Percentiles rank a stretch among this genome's conserved stretches.
Evolutionary conservation across 306 rosid species (phyloP).

Genomic region (Astragalus membranaceus): DNA sequence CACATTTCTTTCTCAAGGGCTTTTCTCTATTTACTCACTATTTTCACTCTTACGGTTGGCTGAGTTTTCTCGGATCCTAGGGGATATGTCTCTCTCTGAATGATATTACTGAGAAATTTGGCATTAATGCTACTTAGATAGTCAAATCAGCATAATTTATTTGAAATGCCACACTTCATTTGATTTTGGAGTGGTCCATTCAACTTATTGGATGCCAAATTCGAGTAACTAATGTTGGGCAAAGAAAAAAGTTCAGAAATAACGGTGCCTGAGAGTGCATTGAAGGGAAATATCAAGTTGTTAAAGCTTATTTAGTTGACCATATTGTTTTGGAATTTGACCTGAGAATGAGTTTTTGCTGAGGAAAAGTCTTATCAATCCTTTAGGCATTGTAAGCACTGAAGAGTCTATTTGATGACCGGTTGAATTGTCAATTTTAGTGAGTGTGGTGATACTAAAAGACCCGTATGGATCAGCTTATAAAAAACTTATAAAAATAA

Average conservation of each 20-base stretch:
- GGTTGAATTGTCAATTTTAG: slow-evolving; percentile 45
- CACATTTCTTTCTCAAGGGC: too few species aligned
- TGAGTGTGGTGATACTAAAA: slow-evolving; percentile 29
- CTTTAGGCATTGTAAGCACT: slow-evolving; percentile 54
- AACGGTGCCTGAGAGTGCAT: slow-evolving; percentile 56
- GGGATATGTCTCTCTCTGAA: too few species aligned
- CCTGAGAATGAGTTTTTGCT: slow-evolving; percentile 65
- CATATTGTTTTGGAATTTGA: slow-evolving; percentile 63
- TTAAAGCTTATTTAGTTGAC: slow-evolving; percentile 45
- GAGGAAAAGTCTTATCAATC: slow-evolving; percentile 39
- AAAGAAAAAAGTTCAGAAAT: slow-evolving; percentile 56
- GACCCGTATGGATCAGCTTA: too few species aligned
- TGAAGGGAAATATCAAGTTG: slow-evolving; percentile 76
- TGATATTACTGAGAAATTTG: too few species aligned
- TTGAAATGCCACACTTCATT: slow-evolving; percentile 51
- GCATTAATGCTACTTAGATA: too few species aligned
- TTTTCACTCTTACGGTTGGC: too few species aligned
- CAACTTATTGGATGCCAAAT: slow-evolving; percentile 63
- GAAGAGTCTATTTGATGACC: slow-evolving; percentile 37
- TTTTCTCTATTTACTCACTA: too few species aligned
- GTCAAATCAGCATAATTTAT: too few species aligned
- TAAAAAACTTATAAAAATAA: too few species aligned
- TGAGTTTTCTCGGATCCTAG: too few species aligned
- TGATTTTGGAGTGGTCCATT: slow-evolving; percentile 43
- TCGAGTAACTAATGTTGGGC: slow-evolving; percentile 63